Evolutionary conservation across 768 basidiomycete species (phyloP).

Genomic region (Mycena vulgaris): DNA sequence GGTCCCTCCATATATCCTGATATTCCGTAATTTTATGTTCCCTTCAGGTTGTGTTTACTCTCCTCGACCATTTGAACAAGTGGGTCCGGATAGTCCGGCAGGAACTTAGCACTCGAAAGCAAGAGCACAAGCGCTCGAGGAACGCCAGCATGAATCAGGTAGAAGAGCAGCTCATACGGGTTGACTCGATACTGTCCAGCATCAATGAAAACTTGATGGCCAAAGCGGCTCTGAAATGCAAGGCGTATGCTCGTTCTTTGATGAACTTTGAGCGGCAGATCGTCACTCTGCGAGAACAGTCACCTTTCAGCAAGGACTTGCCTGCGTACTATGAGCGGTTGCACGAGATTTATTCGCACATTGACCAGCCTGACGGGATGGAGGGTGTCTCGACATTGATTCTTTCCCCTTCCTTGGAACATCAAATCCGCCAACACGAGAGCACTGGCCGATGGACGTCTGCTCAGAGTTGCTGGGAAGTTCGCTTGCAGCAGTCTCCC

Average conservation of each 20-base stretch:
- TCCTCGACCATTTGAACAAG: slow-evolving; percentile 94
- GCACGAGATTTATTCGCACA: slow-evolving; percentile 95
- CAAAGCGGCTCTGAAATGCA: slow-evolving; percentile 93
- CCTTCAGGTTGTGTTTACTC: slow-evolving; percentile 89
- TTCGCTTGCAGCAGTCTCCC: slow-evolving; percentile 90
- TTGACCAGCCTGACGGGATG: slow-evolving; percentile 99
- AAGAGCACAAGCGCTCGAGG: slow-evolving; percentile 66
- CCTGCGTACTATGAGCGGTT: slow-evolving; percentile 88
- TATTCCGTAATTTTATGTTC: slow-evolving; percentile 3
- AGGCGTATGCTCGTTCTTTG: slow-evolving; percentile 92
- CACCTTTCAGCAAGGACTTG: slow-evolving; percentile 63
- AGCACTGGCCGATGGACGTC: slow-evolving; percentile 98
- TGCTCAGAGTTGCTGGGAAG: slow-evolving; percentile 99
- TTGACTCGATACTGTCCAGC: slow-evolving; percentile 87
- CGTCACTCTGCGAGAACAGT: slow-evolving; percentile 62
- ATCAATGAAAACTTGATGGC: slow-evolving; percentile 94
- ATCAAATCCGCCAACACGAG: slow-evolving; percentile 98
- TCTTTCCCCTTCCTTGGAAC: slow-evolving; percentile 90
- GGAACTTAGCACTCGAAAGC: slow-evolving; percentile 66
- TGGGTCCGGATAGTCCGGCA: slow-evolving; percentile 88
- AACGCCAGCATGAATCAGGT: slow-evolving; percentile 54
- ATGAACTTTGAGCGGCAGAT: slow-evolving; percentile 96
- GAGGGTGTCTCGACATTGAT: slow-evolving; percentile 94
- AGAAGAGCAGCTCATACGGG: slow-evolving; percentile 74
- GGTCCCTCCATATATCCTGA: not conserved